Conservation (phyloP, 2,329 filamentous ascomycete species). For the Ascomycota sp. region DNA sequence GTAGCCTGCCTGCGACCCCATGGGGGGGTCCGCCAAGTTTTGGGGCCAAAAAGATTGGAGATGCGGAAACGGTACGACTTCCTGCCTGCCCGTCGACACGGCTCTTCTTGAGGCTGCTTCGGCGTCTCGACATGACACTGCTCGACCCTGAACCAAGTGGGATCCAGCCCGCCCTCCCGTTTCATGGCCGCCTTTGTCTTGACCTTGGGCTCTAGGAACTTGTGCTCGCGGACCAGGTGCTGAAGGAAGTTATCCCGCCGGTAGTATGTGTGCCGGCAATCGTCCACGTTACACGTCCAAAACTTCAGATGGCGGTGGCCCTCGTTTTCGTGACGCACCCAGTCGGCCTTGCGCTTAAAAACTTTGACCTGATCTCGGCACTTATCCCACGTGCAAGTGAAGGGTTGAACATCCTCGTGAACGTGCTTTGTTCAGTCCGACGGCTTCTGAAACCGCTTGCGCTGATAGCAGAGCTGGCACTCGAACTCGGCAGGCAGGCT, state of each 20-base stretch:
- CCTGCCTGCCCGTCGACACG: conserved; percentile 74
- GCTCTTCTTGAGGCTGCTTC: conserved; percentile 49
- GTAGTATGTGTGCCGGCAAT: conserved; percentile 67
- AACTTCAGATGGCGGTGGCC: conserved; percentile 75
- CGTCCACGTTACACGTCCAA: conserved; percentile 69
- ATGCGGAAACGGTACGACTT: no score
- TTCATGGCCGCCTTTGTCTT: conserved; percentile 54
- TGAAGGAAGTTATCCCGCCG: conserved; percentile 85
- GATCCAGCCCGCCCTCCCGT: conserved; percentile 34
- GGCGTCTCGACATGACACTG: conserved; percentile 51
- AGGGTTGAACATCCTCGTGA: conserved; percentile 81
- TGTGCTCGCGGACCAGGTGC: conserved; percentile 81
- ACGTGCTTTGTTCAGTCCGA: conserved; percentile 97
- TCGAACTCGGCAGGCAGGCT: conserved; percentile 74
- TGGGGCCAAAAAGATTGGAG: no score
- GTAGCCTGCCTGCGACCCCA: no score
- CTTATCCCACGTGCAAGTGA: conserved; percentile 73
- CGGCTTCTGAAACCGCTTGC: conserved; percentile 73
- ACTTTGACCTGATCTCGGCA: conserved; percentile 75
- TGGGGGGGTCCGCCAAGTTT: no score
- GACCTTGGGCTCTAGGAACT: conserved; percentile 60
- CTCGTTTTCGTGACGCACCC: conserved; percentile 88
- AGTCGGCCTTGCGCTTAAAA: conserved; percentile 90
- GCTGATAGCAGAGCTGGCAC: conserved; percentile 68
- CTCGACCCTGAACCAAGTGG: conserved; percentile 61